Conservation (phyloP, 1,284 basidiomycete species). For the Inonotus hispidus region DNA sequence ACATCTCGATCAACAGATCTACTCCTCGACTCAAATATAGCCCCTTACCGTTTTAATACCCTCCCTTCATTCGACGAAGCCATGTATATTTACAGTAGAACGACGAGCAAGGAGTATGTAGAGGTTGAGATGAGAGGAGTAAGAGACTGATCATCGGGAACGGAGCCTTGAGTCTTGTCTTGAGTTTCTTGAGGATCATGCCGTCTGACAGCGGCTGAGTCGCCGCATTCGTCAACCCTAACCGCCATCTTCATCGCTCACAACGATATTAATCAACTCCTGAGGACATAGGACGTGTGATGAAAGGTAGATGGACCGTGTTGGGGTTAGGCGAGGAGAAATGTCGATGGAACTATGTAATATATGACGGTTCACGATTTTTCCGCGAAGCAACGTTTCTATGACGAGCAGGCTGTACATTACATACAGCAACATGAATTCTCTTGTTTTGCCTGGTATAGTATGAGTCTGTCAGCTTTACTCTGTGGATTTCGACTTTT, state of each 20-base stretch:
- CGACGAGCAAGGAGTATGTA: not conserved
- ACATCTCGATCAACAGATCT: not conserved
- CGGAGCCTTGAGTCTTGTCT: not conserved
- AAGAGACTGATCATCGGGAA: not conserved
- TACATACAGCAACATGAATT: too few species aligned
- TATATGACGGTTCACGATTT: too few species aligned
- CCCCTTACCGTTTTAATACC: conserved; percentile 2
- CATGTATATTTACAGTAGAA: not conserved
- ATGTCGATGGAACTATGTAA: too few species aligned
- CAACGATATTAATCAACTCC: not conserved
- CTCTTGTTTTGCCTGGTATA: too few species aligned
- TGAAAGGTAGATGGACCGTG: not conserved
- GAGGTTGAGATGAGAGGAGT: not conserved
- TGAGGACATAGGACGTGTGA: not conserved
- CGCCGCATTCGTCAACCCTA: not conserved
- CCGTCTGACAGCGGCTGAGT: not conserved
- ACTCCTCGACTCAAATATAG: too few species aligned
- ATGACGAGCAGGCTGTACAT: too few species aligned
- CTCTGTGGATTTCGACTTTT: too few species aligned
- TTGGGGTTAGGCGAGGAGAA: not conserved
- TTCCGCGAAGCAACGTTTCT: too few species aligned
- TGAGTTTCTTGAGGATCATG: not conserved
- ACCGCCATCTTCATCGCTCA: not conserved
- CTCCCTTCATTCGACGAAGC: not conserved
- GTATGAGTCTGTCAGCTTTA: too few species aligned